Percentiles rank a stretch among this genome's conserved stretches.
Evolutionary conservation across 1,139 yeast species (phyloP).

Genomic region (Geotrichum europaeum): DNA sequence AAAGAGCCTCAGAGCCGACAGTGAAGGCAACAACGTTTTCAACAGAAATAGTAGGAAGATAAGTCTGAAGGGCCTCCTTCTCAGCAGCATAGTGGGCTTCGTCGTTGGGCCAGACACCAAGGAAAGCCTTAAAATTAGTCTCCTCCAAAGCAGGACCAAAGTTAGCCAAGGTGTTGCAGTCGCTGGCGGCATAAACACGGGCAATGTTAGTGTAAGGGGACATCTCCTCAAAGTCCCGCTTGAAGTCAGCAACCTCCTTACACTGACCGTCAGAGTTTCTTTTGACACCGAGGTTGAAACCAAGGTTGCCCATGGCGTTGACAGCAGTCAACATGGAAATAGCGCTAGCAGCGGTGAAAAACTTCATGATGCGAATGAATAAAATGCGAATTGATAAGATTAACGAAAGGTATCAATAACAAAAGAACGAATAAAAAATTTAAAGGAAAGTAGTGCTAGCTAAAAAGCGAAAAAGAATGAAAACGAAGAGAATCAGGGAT

Average conservation of each 20-base stretch:
- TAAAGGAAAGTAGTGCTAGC: background rate
- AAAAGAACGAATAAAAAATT: background rate
- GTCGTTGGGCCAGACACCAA: conserved; percentile 91
- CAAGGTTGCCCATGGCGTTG: conserved; percentile 33
- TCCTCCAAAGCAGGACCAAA: conserved; percentile 82
- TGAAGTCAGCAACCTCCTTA: conserved; percentile 62
- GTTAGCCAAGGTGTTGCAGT: conserved; percentile 76
- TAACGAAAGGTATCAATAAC: background rate
- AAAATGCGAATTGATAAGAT: background rate
- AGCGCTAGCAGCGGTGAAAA: conserved; percentile 12
- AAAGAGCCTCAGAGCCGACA: conserved; percentile 89
- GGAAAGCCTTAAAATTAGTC: conserved; percentile 63
- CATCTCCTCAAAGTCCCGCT: conserved; percentile 53
- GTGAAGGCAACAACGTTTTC: conserved; percentile 64
- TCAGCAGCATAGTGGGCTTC: conserved; percentile 66
- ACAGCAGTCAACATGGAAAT: conserved; percentile 11
- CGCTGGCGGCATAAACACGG: conserved; percentile 81
- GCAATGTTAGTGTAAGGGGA: conserved; percentile 53
- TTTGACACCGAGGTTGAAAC: conserved; percentile 79
- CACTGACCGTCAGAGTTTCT: conserved; percentile 42
- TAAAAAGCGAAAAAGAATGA: background rate
- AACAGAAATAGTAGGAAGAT: conserved; percentile 64
- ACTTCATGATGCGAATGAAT: conserved; percentile 12
- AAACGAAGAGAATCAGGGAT: background rate
- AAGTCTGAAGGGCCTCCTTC: conserved; percentile 56